These are phyloP conservation scores for Gracilaria caudata DNA, from an alignment of 23 red algal species.

Conservation along the genomic window DNA sequence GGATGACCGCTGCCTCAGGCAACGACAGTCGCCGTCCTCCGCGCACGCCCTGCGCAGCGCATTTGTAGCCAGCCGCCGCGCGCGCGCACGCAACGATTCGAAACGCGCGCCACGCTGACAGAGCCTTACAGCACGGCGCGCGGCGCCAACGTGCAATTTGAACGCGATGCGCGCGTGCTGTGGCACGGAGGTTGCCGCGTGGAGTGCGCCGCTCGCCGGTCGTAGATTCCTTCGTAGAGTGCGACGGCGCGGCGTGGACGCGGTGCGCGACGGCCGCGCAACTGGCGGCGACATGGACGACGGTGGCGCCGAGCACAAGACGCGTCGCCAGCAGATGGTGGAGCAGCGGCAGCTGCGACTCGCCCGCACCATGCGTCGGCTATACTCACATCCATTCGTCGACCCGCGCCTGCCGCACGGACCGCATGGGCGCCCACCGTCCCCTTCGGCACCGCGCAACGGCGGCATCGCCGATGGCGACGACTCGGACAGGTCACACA, in stretches of 20 bases:
- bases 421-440: not conserved
- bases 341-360: not conserved
- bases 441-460: not conserved
- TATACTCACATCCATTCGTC: constrained; percentile 18
- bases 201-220: too few relatives aligned
- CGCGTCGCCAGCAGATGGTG: constrained; percentile 5
- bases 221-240: not conserved
- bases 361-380: not conserved
- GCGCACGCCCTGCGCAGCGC: not conserved
- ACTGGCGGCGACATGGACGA: not conserved
- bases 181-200: too few relatives aligned
- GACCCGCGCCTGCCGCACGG: constrained; percentile 14
- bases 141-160: too few relatives aligned
- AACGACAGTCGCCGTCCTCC: not conserved
- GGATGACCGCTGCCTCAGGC: not conserved
- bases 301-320: not conserved
- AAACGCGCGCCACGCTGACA: not conserved
- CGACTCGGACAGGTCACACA: not conserved
- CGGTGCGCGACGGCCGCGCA: not conserved
- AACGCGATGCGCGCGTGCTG: too few relatives aligned
- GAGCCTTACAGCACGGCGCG: not conserved
- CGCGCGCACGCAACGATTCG: not conserved
- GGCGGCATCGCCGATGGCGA: not conserved
- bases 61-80: not conserved
- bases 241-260: not conserved